Percentiles rank a stretch among this genome's conserved stretches.
phyloP scores from a whole-genome alignment of 225 moss, liverwort and hornwort species.

The Climacium dendroides region DNA sequence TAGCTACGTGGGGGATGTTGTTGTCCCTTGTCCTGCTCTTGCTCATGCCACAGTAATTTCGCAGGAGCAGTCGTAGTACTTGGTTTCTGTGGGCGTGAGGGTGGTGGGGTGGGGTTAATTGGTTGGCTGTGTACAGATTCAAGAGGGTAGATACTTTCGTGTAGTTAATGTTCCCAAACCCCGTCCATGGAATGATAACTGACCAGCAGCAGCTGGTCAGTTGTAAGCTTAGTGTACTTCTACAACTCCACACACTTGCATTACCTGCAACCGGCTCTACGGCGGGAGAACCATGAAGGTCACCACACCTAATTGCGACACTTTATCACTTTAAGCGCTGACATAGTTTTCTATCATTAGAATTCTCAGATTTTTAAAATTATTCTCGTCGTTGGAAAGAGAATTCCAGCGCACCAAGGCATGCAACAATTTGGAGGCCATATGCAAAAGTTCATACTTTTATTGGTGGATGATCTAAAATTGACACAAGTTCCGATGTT shows the following conservation, averaged over 20 bases:
- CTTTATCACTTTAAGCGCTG: not conserved
- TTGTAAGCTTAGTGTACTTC: not conserved
- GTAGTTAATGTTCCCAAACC: not conserved
- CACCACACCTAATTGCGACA: too few relatives aligned
- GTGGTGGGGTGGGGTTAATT: not conserved
- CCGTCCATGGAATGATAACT: not conserved
- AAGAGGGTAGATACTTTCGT: not conserved
- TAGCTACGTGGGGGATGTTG: not conserved
- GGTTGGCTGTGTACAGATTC: not conserved
- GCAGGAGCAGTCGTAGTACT: not conserved
- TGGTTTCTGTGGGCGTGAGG: slow-evolving; percentile 1
- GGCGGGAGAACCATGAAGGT: not conserved
- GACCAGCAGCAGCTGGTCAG: not conserved
- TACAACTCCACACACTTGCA: not conserved
- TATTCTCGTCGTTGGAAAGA: not conserved
- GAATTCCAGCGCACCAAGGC: not conserved
- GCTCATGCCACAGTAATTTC: not conserved
- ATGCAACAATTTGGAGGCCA: not conserved
- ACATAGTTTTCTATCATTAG: not conserved
- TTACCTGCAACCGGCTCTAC: not conserved
- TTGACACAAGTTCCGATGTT: not conserved
- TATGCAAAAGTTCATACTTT: not conserved
- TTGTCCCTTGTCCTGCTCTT: not conserved
- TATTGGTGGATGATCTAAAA: too few relatives aligned
- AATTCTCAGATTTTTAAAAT: not conserved